Conservation (phyloP, 1,284 basidiomycete species). For the Irpex sp. region DNA sequence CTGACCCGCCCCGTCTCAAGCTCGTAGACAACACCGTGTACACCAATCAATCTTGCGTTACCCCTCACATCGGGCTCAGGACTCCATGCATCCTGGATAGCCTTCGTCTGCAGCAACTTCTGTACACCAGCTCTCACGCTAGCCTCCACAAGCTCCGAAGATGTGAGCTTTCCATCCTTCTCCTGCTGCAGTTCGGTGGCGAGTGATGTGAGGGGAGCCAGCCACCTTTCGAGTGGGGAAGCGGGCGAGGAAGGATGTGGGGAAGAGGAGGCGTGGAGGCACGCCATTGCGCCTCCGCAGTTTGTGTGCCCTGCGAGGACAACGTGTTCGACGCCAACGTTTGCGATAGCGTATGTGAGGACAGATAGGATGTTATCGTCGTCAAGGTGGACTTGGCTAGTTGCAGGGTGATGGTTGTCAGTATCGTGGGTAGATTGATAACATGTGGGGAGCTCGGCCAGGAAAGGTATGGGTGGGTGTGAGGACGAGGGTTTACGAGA, state of each 20-base stretch:
- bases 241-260: constrained; percentile 20
- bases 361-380: constrained; percentile 81
- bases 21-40: constrained; percentile 88
- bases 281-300: constrained; percentile 78
- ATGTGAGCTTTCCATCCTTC: neutral
- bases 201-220: constrained; percentile 64
- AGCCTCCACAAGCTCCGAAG: constrained; percentile 55
- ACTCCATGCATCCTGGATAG: constrained; percentile 72
- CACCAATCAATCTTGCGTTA: constrained; percentile 58
- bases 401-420: neutral
- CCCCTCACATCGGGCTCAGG: constrained; percentile 8
- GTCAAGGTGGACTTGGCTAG: constrained; percentile 74
- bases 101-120: constrained; percentile 62
- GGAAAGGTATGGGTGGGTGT: neutral
- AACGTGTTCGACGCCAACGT: constrained; percentile 81
- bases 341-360: constrained; percentile 77
- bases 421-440: neutral
- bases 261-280: constrained; percentile 31
- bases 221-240: constrained; percentile 68
- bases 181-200: constrained; percentile 36
- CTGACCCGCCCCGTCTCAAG: constrained; percentile 65
- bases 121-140: constrained; percentile 79
- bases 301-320: constrained; percentile 79
- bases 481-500: constrained; percentile 23
- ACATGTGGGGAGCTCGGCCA: neutral